phyloP scores from a whole-genome alignment of 2,329 filamentous ascomycete species.

The Cercospora berteroae region DNA sequence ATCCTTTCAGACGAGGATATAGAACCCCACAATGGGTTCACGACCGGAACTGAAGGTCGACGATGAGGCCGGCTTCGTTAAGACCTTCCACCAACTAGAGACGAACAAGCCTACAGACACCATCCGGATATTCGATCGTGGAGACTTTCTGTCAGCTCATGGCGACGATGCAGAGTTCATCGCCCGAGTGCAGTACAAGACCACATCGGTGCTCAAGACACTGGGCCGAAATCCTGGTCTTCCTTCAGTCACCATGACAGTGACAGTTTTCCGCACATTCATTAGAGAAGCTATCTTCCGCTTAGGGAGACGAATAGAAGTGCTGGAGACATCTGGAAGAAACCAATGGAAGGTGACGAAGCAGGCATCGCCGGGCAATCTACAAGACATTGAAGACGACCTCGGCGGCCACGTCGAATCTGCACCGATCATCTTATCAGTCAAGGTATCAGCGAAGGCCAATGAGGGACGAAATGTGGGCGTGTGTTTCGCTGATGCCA shows the following conservation, averaged over 20 bases:
- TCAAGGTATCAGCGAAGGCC: conserved; percentile 88
- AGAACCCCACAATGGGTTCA: conserved; percentile 47
- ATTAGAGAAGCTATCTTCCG: conserved; percentile 90
- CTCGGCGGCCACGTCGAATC: conserved; percentile 81
- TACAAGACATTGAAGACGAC: conserved; percentile 96
- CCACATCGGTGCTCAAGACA: conserved; percentile 88
- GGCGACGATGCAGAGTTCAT: conserved; percentile 82
- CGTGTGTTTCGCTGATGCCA: conserved; percentile 97
- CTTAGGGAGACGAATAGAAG: conserved; percentile 84
- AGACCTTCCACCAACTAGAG: conserved; percentile 87
- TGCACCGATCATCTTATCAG: conserved; percentile 89
- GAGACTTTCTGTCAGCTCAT: conserved; percentile 95
- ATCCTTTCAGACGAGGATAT: not conserved
- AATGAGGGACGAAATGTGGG: conserved; percentile 82
- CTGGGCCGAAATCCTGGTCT: conserved; percentile 82
- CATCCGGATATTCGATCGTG: conserved; percentile 87
- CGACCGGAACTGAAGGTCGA: conserved; percentile 70
- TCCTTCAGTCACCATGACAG: conserved; percentile 89
- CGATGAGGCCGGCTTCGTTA: conserved; percentile 95
- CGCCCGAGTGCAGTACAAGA: conserved; percentile 86
- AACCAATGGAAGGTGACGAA: conserved; percentile 93
- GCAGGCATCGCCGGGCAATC: conserved; percentile 82
- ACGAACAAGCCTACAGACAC: conserved; percentile 69
- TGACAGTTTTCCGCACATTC: conserved; percentile 94
- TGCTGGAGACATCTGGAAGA: conserved; percentile 75